Base-by-base conservation (phyloP, 192 early-diverging fungal species). In the Diversispora eburnea region DNA sequence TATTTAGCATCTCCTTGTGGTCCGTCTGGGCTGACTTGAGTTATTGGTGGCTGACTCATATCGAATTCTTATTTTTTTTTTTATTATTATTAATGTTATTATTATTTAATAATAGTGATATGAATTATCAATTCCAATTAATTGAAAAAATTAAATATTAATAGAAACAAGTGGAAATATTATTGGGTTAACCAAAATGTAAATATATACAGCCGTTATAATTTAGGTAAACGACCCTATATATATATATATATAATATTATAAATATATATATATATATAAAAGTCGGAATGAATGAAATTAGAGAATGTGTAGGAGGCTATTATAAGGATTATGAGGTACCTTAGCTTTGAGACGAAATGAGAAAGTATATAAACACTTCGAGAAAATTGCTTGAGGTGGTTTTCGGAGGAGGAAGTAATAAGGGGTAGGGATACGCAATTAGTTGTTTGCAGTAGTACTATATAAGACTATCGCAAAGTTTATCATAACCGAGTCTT, bases 401-500 rank as follows among this genome's bases (percentile, higher is more conserved):
- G 19, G 17, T 41, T 67, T 6, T 41, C 47, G 45, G 65, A 43
- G 62, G 39, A 17, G 62, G 25, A 33, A 33, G 25, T 33, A 1
- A 64, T 64, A 41, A 33, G 63, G 12, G 63, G 20, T 8, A 47
- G 47, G 47, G 45, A 49, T 46, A 49, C 39, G 42, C 65, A 67
- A 46, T 39, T 67, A 15, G 49, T 12, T 67, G 45, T 17, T 46
- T 46, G 20, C 65, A 51, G 20, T 51, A 25, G 25, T 33, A 33
- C 25, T 33, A 33, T 33, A 33, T 33, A 33, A 33, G 25, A 33
- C 19, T 20, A 67, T 67, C 43, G 47, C 19, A 20, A 20, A 67
- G 49, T 47, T 67, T 67, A 67, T 67, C 65, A 67, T 67, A 67
- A 67, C 65, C 65, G 65, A 67, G 65, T 46, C 47, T 67, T 59